Evolutionary conservation across 192 early-diverging fungal genomes (phyloP).

Genomic region (Linnemannia exigua): DNA sequence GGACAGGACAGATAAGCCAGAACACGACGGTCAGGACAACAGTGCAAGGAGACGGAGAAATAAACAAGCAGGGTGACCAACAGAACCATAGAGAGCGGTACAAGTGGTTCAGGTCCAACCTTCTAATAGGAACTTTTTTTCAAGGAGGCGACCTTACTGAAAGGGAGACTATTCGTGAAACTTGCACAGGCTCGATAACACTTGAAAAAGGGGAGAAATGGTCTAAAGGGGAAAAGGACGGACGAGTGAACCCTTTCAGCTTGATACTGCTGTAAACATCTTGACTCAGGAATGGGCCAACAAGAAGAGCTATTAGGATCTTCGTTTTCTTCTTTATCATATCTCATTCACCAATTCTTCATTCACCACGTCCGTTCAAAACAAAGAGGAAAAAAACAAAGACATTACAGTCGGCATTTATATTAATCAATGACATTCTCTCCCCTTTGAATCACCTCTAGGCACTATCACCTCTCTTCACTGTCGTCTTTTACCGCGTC

Average conservation of each 20-base stretch:
- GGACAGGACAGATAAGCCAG: background rate
- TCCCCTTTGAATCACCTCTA: conserved; percentile 47
- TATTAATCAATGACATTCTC: background rate
- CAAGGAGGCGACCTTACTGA: conserved; percentile 4
- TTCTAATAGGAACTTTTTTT: conserved; percentile 5
- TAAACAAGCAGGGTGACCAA: background rate
- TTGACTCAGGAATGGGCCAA: background rate
- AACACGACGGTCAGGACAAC: background rate
- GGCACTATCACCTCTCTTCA: conserved; percentile 91
- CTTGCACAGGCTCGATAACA: background rate
- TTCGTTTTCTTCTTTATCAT: background rate
- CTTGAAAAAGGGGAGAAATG: background rate
- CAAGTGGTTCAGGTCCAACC: background rate
- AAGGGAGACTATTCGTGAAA: background rate
- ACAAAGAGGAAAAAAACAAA: background rate
- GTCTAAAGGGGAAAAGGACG: background rate
- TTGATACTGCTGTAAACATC: background rate
- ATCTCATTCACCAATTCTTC: background rate
- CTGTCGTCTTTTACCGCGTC: conserved; percentile 81
- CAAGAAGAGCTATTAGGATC: background rate
- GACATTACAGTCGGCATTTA: background rate
- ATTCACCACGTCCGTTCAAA: background rate
- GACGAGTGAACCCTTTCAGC: conserved; percentile 5
- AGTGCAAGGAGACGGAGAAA: background rate
- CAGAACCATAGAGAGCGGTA: background rate